Evolutionary conservation across 495 filamentous ascomycete genomes (phyloP), one percentile per base, ranked within the genome.

Genomic region (Penicillium mononematosum): DNA sequence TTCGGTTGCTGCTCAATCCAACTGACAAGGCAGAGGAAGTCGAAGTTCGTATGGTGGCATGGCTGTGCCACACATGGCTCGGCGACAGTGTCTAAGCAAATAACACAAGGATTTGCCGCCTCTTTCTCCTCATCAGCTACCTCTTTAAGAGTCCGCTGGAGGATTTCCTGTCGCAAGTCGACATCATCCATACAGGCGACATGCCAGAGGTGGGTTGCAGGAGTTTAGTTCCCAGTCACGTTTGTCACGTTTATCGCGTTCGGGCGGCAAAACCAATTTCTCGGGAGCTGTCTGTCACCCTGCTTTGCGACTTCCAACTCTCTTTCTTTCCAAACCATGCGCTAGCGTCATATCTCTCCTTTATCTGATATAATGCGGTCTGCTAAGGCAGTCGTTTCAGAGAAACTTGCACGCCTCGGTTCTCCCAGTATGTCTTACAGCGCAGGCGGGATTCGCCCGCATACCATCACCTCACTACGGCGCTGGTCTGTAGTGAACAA

Each of bases 1-100:
- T 72, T 81, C 0, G 86, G 71, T 24, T 82, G 82, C 64, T 91
- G 78, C 61, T 93, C 82, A 14, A 92, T 74, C 92, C 92, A 96
- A 73, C 83, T 92, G 19, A 89, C 68, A 10, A 96, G 81, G 64
- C 92, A 96, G 12, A 91, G 63, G 68, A 90, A 92, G 73, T 96
- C 90, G 68, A 94, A 96, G 62, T 83, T 85, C 45, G 80, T 70
- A 77, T 96, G 92, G 19, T 79, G 78, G 80, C 92, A 96, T 17
- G 91, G 90, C 38, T 81, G 73, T 5, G 88, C 84, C 17, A 85
- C 72, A 54, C 87, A 88, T 38, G 83, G 74, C 62, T 93, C 89
- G 5, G 85, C 83, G 70, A 96, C 78, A 45, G 72, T 65, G 55
- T 92, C 87, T 47, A 96, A 82, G 68, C 92, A 96, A 65, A 82